Base-by-base conservation (phyloP, 345 rosid species). In the Dipteronia sinensis region DNA sequence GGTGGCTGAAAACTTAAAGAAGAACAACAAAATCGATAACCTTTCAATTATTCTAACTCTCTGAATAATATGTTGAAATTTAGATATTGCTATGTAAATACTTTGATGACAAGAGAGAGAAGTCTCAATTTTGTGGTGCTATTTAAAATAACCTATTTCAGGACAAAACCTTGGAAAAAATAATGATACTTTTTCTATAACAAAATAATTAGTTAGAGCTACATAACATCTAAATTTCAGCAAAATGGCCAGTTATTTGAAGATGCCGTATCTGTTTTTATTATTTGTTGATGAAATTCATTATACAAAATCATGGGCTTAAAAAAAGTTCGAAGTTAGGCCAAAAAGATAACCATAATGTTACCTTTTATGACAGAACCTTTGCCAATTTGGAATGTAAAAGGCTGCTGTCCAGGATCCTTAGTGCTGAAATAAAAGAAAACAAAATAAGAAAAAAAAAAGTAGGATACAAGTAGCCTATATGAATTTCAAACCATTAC, bases 281-380 rank as follows among this genome's bases (percentile, higher is more conserved):
- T 11, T 63, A 2, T 46, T 23, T 63, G 42, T 9, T 62, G 11
- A 40, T 1, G 1, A 20, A 58, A 38, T 5, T 22, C 20, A 22
- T 23, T 16, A 27, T 2, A 17, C 34, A 1, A 13, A 20, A 42
- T 59, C 55, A 46, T 17, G 23, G 42, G 17, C 44, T 20, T 61
- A n/a, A 49, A 22, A 8, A 62, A 63, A 38, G 46, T 46, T 72
- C 17, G 42, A 42, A 38, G 46, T 46, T 72, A 23, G 42, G 53
- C 1, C 3, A 53, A 49, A 59, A 46, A 3, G n/a, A 2, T 55
- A 59, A 67, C 38, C 44, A 20, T n/a, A 42, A 22, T 51, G 13
- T 47, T 77, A 90, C 97, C 98, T 88, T 90, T 94, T 58, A 94
- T 91, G 67, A 94, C 98, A 38, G 84, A 75, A 69, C 98, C 99